These are phyloP conservation scores for Boechera stricta DNA, from an alignment of 345 rosid genomes.

Conservation along the genomic window DNA sequence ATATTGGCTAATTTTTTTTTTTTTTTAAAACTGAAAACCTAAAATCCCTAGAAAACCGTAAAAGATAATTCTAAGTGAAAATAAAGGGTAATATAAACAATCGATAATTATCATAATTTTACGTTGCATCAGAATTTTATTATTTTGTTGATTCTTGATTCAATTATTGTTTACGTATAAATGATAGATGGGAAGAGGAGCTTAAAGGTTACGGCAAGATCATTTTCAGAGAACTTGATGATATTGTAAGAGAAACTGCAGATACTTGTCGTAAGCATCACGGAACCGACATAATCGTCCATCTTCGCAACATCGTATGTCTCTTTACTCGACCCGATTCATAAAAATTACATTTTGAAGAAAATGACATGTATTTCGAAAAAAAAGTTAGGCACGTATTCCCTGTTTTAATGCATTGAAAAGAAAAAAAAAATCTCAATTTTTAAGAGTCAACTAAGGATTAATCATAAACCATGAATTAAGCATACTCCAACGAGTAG, in stretches of 20 bases:
- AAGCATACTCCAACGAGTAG: too few relatives aligned
- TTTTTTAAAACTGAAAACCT: too few relatives aligned
- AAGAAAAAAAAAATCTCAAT: not conserved
- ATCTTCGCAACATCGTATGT: conserved; percentile 54
- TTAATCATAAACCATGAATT: not conserved
- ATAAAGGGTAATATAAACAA: too few relatives aligned
- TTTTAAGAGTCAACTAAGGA: not conserved
- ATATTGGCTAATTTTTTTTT: too few relatives aligned
- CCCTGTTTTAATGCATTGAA: not conserved
- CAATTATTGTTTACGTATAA: not conserved
- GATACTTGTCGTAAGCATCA: conserved; percentile 37
- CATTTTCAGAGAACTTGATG: conserved; percentile 61
- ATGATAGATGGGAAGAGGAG: conserved; percentile 62
- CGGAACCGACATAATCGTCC: conserved; percentile 48
- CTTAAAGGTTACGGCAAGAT: conserved; percentile 52
- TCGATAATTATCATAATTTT: too few relatives aligned
- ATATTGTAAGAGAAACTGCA: conserved; percentile 48
- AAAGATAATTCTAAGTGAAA: too few relatives aligned
- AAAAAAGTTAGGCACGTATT: not conserved
- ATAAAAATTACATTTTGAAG: not conserved
- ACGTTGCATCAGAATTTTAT: not conserved
- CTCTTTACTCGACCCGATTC: not conserved
- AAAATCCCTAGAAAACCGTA: too few relatives aligned
- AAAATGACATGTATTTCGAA: not conserved
- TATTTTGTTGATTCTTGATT: conserved; percentile 20